phyloP scores from a whole-genome alignment of 768 basidiomycete genomes.

The Mycena maculata region DNA sequence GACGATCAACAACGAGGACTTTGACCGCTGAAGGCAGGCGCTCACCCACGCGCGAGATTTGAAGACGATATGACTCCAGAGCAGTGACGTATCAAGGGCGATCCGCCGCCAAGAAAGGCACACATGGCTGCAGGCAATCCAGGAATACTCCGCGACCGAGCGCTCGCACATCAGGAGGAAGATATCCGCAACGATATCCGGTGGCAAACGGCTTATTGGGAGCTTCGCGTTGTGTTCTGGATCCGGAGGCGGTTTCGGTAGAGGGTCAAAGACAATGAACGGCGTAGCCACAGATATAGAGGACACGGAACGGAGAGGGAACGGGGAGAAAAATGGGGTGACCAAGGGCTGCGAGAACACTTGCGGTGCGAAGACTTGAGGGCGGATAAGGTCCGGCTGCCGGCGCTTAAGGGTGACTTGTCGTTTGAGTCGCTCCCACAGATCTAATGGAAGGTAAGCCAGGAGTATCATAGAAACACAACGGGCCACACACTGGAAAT shows the following conservation, averaged over 20 bases:
- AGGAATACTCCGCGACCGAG: background rate
- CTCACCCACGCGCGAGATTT: slow-evolving; percentile 9
- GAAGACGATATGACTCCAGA: slow-evolving; percentile 17
- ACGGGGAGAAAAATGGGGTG: background rate
- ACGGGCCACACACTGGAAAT: background rate
- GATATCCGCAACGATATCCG: background rate
- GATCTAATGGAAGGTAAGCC: slow-evolving; percentile 7
- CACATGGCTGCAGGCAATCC: slow-evolving; percentile 9
- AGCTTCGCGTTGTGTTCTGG: background rate
- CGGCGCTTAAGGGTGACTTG: slow-evolving; percentile 10
- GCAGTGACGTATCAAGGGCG: slow-evolving; percentile 6
- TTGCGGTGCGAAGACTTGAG: slow-evolving; percentile 11
- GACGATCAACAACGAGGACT: slow-evolving; percentile 1
- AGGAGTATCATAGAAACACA: background rate
- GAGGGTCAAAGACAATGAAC: slow-evolving; percentile 8
- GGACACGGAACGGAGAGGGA: background rate
- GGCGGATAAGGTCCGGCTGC: slow-evolving; percentile 7
- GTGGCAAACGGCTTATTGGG: background rate
- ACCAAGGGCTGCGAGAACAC: background rate
- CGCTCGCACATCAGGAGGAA: background rate
- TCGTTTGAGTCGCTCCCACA: slow-evolving; percentile 8
- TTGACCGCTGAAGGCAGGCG: slow-evolving; percentile 9
- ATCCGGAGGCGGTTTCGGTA: background rate
- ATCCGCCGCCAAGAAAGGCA: slow-evolving; percentile 8
- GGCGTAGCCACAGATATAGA: slow-evolving; percentile 4